Evolutionary conservation across 306 rosid species (phyloP).

Genomic region (Gastrolobium bilobum): DNA sequence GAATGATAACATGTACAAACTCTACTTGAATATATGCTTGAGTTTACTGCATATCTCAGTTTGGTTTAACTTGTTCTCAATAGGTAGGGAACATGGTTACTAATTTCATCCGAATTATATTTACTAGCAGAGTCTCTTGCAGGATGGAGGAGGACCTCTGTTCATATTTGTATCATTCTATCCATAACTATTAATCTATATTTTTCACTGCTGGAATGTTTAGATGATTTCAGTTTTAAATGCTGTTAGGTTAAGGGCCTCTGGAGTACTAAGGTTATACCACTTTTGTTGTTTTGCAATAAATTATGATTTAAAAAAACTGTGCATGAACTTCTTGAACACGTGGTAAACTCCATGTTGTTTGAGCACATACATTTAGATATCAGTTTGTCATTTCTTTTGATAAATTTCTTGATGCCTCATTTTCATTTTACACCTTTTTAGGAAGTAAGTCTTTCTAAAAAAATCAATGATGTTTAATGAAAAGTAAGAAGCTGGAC

Average conservation of each 20-base stretch:
- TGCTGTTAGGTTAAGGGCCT: not conserved
- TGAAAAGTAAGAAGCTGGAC: slow-evolving; percentile 27
- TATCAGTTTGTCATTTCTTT: not conserved
- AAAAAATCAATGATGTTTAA: slow-evolving; percentile 15
- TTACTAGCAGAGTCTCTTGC: too few relatives aligned
- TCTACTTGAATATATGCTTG: too few relatives aligned
- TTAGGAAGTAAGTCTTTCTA: slow-evolving; percentile 20
- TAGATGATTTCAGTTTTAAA: too few relatives aligned
- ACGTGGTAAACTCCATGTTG: not conserved
- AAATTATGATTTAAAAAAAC: not conserved
- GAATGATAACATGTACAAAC: too few relatives aligned
- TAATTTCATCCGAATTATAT: too few relatives aligned
- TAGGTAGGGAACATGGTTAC: too few relatives aligned
- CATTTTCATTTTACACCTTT: slow-evolving; percentile 32
- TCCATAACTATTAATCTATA: too few relatives aligned
- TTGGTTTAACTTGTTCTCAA: too few relatives aligned
- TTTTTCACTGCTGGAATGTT: too few relatives aligned
- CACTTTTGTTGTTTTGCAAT: not conserved
- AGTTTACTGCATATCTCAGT: too few relatives aligned
- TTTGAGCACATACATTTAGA: slow-evolving; percentile 17
- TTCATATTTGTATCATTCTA: too few relatives aligned
- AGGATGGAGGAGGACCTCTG: too few relatives aligned
- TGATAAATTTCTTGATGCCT: slow-evolving; percentile 28
- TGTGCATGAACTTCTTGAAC: slow-evolving; percentile 1
- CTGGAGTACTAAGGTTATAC: not conserved